Percentiles rank a stretch among this genome's conserved stretches.
These are phyloP conservation scores for Dactylellina leptospora DNA, from an alignment of 2,329 filamentous ascomycete genomes.

Conservation along the genomic window DNA sequence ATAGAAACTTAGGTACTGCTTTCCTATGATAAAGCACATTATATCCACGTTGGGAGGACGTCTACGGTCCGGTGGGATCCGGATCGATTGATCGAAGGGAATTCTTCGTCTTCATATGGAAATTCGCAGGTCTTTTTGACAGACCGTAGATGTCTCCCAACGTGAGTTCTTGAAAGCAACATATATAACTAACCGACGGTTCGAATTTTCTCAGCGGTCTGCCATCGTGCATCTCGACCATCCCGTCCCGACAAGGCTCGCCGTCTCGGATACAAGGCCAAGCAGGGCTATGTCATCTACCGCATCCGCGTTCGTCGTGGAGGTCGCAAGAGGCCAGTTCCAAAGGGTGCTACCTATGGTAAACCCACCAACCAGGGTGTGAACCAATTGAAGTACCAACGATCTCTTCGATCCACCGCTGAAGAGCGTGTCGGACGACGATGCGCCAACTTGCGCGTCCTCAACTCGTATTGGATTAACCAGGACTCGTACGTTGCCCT, in stretches of 20 bases:
- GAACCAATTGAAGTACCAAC: conserved; percentile 99
- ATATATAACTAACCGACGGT: conserved; percentile 29
- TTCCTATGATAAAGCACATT: conserved; percentile 53
- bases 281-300: conserved; percentile 99
- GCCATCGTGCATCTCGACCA: conserved; percentile 97
- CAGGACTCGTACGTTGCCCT: conserved; percentile 76
- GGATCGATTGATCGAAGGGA: conserved; percentile 64
- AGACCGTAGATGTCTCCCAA: conserved; percentile 23
- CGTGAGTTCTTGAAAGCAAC: conserved; percentile 14
- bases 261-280: conserved; percentile 99
- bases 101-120: conserved; percentile 63
- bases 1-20: conserved; percentile 57
- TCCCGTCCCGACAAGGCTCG: conserved; percentile 99
- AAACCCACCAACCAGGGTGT: conserved; percentile 99
- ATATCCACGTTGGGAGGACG: conserved; percentile 60
- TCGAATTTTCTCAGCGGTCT: conserved; percentile 82
- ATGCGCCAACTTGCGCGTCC: conserved; percentile 97
- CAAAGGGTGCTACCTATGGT: conserved; percentile 99
- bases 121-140: conserved; percentile 60
- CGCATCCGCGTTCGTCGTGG: conserved; percentile 97
- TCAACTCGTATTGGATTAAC: conserved; percentile 99
- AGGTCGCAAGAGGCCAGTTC: conserved; percentile 95
- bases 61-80: conserved; percentile 62
- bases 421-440: conserved; percentile 99
- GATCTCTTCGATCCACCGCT: conserved; percentile 94